Evolutionary conservation across 768 basidiomycete genomes (phyloP).

Genomic region (Cystofilobasidium ferigula): DNA sequence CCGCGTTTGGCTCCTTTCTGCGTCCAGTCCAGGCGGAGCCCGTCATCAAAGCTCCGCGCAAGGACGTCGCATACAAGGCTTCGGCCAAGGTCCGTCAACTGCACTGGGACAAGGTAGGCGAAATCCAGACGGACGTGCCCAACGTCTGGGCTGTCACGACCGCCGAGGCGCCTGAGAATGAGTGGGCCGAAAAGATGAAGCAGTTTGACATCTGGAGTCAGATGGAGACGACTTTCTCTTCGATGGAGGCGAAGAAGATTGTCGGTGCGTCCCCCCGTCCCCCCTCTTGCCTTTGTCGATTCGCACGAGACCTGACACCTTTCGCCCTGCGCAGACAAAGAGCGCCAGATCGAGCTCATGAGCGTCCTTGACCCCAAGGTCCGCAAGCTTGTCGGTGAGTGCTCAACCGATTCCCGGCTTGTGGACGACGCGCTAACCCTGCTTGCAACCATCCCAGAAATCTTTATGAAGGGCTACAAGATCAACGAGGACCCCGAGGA

Average conservation of each 20-base stretch:
- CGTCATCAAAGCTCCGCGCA: conserved; percentile 35
- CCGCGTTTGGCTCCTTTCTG: conserved; percentile 45
- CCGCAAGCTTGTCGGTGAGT: conserved; percentile 84
- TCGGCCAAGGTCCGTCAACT: conserved; percentile 92
- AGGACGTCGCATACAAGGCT: conserved; percentile 74
- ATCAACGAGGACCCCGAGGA: conserved; percentile 75
- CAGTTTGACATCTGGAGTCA: conserved; percentile 80
- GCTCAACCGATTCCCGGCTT: background rate
- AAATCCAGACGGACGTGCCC: conserved; percentile 60
- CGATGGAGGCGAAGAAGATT: conserved; percentile 51
- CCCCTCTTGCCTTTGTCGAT: background rate
- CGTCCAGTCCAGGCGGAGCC: conserved; percentile 38
- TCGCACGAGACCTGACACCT: background rate
- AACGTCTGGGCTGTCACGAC: conserved; percentile 72
- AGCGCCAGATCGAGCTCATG: conserved; percentile 76
- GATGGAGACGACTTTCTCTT: conserved; percentile 98
- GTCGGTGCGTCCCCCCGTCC: conserved; percentile 56
- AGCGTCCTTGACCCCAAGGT: conserved; percentile 84
- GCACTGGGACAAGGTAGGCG: conserved; percentile 97
- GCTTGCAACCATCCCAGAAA: conserved; percentile 49
- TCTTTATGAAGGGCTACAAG: conserved; percentile 77
- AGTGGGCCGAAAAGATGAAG: conserved; percentile 71
- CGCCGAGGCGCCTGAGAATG: conserved; percentile 50
- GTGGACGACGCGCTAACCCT: too few relatives aligned
- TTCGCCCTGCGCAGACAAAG: conserved; percentile 48